phyloP scores from a whole-genome alignment of 495 filamentous ascomycete species.

The Penicillium robsamsonii region DNA sequence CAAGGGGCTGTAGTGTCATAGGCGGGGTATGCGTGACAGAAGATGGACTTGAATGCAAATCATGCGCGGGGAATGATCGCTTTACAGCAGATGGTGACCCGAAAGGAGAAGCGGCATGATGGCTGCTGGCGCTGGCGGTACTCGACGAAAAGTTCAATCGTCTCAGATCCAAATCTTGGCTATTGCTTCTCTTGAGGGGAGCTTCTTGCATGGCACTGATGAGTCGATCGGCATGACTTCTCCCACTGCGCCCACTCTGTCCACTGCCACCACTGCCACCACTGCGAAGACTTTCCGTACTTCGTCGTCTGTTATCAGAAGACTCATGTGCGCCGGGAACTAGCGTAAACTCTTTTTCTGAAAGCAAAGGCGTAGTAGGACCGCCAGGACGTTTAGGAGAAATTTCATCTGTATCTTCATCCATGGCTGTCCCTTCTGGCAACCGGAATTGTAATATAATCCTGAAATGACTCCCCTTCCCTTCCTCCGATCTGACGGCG shows the following conservation, averaged over 20 bases:
- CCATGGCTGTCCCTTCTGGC: conserved; percentile 21
- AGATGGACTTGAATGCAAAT: conserved; percentile 24
- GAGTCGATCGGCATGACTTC: conserved; percentile 70
- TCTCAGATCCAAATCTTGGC: conserved; percentile 24
- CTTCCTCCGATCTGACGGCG: conserved; percentile 80
- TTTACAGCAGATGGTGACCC: conserved; percentile 7
- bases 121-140: conserved; percentile 16
- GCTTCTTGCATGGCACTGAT: conserved; percentile 74
- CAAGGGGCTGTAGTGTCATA: conserved; percentile 17
- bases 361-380: conserved; percentile 19
- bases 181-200: conserved; percentile 36
- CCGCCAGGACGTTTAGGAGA: conserved; percentile 5
- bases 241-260: conserved; percentile 54
- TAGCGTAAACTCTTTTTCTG: conserved; percentile 37
- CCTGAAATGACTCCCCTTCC: conserved; percentile 79
- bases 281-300: conserved; percentile 54
- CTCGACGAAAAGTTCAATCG: conserved; percentile 8
- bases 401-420: neutral
- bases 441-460: conserved; percentile 40
- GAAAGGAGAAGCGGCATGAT: conserved; percentile 9
- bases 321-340: conserved; percentile 18
- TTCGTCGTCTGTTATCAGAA: conserved; percentile 27
- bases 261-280: conserved; percentile 51
- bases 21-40: conserved; percentile 26
- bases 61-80: conserved; percentile 16